phyloP scores from a whole-genome alignment of 2,329 filamentous ascomycete genomes.

The Waltergamsia citrina region DNA sequence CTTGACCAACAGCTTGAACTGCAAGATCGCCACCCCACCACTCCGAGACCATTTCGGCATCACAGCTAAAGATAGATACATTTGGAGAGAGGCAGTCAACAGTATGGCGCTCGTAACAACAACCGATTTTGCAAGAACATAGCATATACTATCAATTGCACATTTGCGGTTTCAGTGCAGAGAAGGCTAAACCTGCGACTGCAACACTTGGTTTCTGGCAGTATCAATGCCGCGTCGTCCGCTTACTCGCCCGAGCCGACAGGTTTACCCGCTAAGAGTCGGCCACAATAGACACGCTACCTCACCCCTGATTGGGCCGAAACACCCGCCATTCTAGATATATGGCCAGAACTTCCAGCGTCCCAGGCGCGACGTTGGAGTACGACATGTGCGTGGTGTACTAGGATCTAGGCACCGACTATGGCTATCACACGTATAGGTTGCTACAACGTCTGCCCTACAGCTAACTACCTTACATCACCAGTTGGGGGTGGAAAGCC shows the following conservation, averaged over 20 bases:
- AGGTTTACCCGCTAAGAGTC: background rate
- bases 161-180: no score
- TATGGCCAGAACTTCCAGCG: background rate
- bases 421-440: no score
- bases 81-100: background rate
- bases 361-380: no score
- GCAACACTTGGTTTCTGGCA: background rate
- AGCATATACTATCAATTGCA: no score
- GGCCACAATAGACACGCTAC: background rate
- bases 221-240: background rate
- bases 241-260: constrained; percentile 1
- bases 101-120: no score
- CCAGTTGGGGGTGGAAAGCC: no score
- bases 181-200: no score
- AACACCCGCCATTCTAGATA: background rate
- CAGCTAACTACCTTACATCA: no score
- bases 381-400: background rate
- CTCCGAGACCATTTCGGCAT: background rate
- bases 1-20: background rate
- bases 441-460: no score
- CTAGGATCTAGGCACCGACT: background rate
- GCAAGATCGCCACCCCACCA: background rate
- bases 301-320: background rate
- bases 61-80: background rate
- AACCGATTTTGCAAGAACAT: no score